Base-by-base conservation (phyloP, 139 green algal species). In the Medakamo hakoo region DNA sequence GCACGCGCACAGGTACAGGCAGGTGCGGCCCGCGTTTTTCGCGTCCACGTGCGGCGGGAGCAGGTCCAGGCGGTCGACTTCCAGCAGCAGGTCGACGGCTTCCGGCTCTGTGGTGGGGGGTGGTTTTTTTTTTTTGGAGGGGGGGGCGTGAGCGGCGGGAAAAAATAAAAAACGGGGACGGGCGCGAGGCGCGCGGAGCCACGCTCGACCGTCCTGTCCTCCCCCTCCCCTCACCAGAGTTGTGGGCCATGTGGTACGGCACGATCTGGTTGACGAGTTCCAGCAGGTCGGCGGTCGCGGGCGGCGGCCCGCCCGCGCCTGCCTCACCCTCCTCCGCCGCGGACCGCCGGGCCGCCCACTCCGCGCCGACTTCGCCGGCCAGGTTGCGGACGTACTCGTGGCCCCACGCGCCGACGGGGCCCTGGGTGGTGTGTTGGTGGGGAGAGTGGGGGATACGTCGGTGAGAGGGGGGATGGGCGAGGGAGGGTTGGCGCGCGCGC, bases 321-420 rank as follows among this genome's bases (percentile, higher is more conserved):
- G 26, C 56, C 63, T 62, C 62, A 28, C 64, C 77, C 26, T 66
- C 62, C 68, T 78, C 82, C 21, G 71, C 60, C 16, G 67, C 72
- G 48, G 72, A 69, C 28, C 72, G 67, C 18, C 67, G 63, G 55
- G 65, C 68, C 22, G 79, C 63, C 71, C 82, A 95, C 76, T 94
- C 85, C 26, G 74, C 69, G 22, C 74, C 73, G 56, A 95, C 89
- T 72, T 95, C 91, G 3, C 88, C 92, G 25, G 91, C 83, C 31
- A 99, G 69, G 70, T 96, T 91, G 2, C 90, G 76, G 58, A 96
- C 72, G 76, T 98, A 98, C 67, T 99, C 93, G 65, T 99, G 92
- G 3, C 93, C 93, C 93, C 93, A 98, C 2, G 71, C 67, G 4
- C 66, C 77, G 1, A 92, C 67, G 24, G 9, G 40, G 40, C 40